A percentile compares a stretch with the other conserved stretches of the same genome.
These are phyloP conservation scores for Backusella australiensis DNA, from an alignment of 192 early-diverging fungal genomes.

Conservation along the genomic window DNA sequence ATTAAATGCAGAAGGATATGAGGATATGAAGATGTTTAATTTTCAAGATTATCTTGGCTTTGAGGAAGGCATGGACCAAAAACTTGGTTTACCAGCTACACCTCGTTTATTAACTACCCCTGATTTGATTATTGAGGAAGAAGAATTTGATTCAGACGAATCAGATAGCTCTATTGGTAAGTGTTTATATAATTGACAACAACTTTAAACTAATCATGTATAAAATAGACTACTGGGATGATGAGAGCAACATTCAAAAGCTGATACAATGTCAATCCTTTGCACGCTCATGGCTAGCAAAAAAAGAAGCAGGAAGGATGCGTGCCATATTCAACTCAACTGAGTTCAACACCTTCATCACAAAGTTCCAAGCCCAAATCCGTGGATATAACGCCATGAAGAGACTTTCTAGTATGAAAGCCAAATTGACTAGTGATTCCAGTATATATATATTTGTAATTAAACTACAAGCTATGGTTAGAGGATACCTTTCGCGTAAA, in stretches of 20 bases:
- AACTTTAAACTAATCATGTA: neutral
- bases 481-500: neutral
- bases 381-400: neutral
- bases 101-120: conserved; percentile 4
- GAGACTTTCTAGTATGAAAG: neutral
- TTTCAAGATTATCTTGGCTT: neutral
- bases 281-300: neutral
- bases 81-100: neutral
- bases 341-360: neutral
- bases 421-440: neutral
- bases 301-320: conserved; percentile 17
- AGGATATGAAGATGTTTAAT: neutral
- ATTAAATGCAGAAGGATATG: conserved; percentile 36
- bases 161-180: neutral
- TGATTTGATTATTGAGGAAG: conserved; percentile 16
- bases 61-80: neutral
- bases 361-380: neutral
- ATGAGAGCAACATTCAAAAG: neutral
- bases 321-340: neutral
- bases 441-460: conserved; percentile 45
- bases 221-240: conserved; percentile 23
- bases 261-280: conserved; percentile 22
- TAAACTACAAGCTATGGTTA: neutral
- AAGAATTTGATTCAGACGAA: conserved; percentile 5
- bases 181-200: neutral